Base-by-base conservation (phyloP, 345 rosid genomes). In the Ceriops tagal region DNA sequence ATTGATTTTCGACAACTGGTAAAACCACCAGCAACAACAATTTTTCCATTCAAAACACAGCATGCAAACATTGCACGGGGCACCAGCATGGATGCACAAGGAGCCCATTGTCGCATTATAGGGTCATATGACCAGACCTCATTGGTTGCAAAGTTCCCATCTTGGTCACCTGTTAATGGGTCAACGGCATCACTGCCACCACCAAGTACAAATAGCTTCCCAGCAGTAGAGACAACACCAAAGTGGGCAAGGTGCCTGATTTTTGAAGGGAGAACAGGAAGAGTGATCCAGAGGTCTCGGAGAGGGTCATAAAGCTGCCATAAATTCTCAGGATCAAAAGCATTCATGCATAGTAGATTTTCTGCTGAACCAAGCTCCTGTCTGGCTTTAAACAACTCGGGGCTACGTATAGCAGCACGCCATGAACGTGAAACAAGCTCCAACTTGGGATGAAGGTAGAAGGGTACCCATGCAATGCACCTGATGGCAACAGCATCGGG, bases 21-120 rank as follows among this genome's bases (percentile, higher is more conserved):
- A 72, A 95, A 91, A 15, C 97, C 99, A 2, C 99, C 99, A 0
- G 99, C 96, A 28, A 89, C 96, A 3, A 95, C 76, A 68, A 95
- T 88, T 75, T 88, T 91, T 66, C 96, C 99, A 26, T 95, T 83
- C 74, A 95, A 79, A 53, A 82, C 81, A 7, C 95, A 90, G 53
- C 99, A 95, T 0, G 99, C 97, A 78, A 95, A 95, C 99, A 92
- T 95, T 27, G 97, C 89, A 51, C 97, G 93, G 15, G 99, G 90
- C 15, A 95, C 95, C 22, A 87, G 89, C 99, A 95, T 95, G 19
- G 97, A 70, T 20, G 93, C 86, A 10, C 86, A 58, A 0, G 76
- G 81, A 9, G 84, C 68, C 99, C 99, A 95, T n/a, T 68, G 84
- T 26, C 91, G 83, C 49, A 70, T 62, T n/a, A 91, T 69, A 46